Evolutionary conservation across 441 rosid genomes (phyloP).

Genomic region (Pelargonium fulgidum): DNA sequence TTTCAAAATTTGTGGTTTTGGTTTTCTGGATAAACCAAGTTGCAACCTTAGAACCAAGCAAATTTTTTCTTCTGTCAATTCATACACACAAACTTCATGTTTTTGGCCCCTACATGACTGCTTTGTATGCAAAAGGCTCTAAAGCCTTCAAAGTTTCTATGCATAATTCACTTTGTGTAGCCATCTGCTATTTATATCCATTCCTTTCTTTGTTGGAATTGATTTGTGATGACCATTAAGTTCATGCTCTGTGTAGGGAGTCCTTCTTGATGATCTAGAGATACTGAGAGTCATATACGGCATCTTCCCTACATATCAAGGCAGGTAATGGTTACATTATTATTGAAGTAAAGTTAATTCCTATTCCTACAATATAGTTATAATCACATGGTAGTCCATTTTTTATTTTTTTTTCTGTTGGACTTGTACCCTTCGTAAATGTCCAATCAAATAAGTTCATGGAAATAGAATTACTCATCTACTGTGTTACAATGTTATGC

Average conservation of each 20-base stretch:
- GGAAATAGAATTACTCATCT: background rate
- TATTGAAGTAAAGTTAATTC: slow-evolving; percentile 5
- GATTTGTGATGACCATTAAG: background rate
- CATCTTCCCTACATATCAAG: slow-evolving; percentile 77
- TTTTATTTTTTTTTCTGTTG: background rate
- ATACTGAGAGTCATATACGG: slow-evolving; percentile 83
- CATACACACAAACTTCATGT: background rate
- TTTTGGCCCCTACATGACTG: slow-evolving; percentile 7
- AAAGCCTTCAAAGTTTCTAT: background rate
- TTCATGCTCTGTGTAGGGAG: slow-evolving; percentile 44
- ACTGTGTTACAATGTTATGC: background rate
- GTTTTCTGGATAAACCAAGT: background rate
- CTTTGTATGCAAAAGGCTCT: background rate
- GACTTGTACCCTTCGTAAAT: background rate
- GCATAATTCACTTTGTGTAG: background rate
- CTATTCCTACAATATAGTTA: background rate
- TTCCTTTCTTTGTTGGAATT: background rate
- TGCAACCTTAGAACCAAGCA: no score
- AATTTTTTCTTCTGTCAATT: background rate
- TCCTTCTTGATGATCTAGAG: slow-evolving; percentile 62
- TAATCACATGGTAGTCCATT: background rate
- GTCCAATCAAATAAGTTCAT: background rate
- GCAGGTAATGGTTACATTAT: slow-evolving; percentile 43
- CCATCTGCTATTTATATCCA: slow-evolving; percentile 4
- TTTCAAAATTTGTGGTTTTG: background rate